Base-by-base conservation (phyloP, 768 basidiomycete species). In the Naematelia aurantialba region DNA sequence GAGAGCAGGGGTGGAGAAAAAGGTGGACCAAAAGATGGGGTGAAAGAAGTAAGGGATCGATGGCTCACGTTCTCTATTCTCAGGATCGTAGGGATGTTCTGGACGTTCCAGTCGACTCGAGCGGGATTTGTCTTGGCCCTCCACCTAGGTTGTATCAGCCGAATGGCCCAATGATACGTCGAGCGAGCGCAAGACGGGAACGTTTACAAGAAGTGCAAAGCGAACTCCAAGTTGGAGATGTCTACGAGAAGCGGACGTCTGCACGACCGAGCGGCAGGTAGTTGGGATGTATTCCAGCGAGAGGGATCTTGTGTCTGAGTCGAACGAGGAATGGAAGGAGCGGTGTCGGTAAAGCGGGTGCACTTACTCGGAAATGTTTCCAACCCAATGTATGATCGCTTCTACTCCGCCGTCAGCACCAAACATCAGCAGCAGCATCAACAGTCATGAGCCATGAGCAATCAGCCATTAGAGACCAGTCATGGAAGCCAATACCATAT, bases 361-460 rank as follows among this genome's bases (percentile, higher is more conserved):
- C 5, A 62, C 69, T 51, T 50, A 74, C 72, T 73, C 72, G 21
- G 65, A 26, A 21, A 46, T 55, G 14, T 62, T 50, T 1, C 74
- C 74, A 10, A 72, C 69, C 73, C 73, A 76, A 29, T 64, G 56
- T 17, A 76, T 69, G 39, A 76, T 65, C 17, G 60, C 75, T 57
- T 73, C 71, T 73, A 49, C 19, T 48, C 12, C n/a, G n/a, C 39
- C 22, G 50, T 24, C 34, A 52, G 31, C 19, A 4, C 19, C n/a
- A n/a, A 19, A 3, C 22, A 45, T 31, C 27, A 58, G 14, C 14
- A 22, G 24, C 14, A 19, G 39, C 13, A 2, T 4, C 1, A 14
- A 39, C 25, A 24, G 29, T 24, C 13, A 1, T n/a, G n/a, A n/a
- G n/a, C n/a, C n/a, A n/a, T n/a, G n/a, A n/a, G n/a, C n/a, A n/a